Evolutionary conservation across 495 filamentous ascomycete species (phyloP), one percentile per base, ranked within the genome.

Genomic region (Aspergillus ostianus): DNA sequence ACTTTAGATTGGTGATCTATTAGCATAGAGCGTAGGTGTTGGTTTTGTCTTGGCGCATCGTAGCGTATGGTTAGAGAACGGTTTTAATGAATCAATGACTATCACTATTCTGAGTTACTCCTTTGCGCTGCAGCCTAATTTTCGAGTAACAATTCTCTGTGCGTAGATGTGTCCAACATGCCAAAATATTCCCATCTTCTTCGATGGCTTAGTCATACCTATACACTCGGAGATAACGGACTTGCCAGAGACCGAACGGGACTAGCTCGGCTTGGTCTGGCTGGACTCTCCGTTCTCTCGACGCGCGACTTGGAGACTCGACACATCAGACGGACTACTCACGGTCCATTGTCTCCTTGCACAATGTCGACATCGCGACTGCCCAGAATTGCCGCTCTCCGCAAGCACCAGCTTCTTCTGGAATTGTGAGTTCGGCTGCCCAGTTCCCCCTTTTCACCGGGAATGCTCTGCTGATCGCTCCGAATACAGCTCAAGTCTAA

Each of bases 401-500:
- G 77, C n/a, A 75, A 81, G 65, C 89, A 93, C 63, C 85, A 90
- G 64, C 80, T 91, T 8, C 76, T 91, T 27, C 77, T 91, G 27
- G 90, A 93, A 79, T 92, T 91, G 90, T 93, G 73, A 63, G 85
- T 63, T 26, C 17, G 27, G 47, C 7, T 46, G 30, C 26, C 51
- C 30, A 30, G 47, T 15, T 18, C 47, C 17, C 13, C 15, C 5
- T n/a, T 32, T 52, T 29, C 50, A 27, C 20, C 6, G 19, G 27
- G 26, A 52, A 30, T 52, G 50, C 30, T 21, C 10, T 21, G 50
- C 27, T 52, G 27, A 52, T 47, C 61, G 51, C 55, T 55, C 29
- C 29, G 55, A 58, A 21, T 44, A 32, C 72, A 96, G 93, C 70
- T 84, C 90, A 55, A 90, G 89, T 57, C 77, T 98, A 56, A 92